Conservation (phyloP, 2,329 filamentous ascomycete genomes). For the Pezicula carpinea region DNA sequence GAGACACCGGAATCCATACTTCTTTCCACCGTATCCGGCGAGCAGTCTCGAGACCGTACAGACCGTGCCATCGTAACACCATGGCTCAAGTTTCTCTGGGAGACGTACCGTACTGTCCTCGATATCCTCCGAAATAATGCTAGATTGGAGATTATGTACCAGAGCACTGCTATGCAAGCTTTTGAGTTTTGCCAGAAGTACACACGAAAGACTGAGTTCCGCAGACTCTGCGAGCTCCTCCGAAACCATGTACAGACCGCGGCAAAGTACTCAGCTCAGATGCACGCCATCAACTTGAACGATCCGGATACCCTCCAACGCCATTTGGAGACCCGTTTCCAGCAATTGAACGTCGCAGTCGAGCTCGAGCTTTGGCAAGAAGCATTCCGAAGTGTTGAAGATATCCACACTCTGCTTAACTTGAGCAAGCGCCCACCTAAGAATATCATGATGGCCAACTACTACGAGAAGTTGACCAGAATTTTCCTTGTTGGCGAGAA, state of each 20-base stretch:
- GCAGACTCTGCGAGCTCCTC: constrained; percentile 93
- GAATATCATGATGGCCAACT: constrained; percentile 99
- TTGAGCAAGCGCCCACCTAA: constrained; percentile 97
- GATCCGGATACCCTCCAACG: constrained; percentile 96
- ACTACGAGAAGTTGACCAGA: constrained; percentile 97
- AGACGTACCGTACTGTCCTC: constrained; percentile 96
- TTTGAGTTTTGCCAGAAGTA: constrained; percentile 99
- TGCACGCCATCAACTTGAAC: constrained; percentile 98
- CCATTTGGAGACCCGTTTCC: constrained; percentile 95
- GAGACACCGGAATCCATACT: constrained; percentile 98
- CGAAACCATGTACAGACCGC: constrained; percentile 98
- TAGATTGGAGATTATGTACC: constrained; percentile 94
- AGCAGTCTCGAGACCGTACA: constrained; percentile 95
- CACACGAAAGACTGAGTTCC: constrained; percentile 98
- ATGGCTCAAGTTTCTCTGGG: constrained; percentile 99
- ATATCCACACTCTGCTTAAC: constrained; percentile 95
- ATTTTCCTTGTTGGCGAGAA: constrained; percentile 99
- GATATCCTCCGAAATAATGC: constrained; percentile 99
- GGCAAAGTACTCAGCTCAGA: constrained; percentile 97
- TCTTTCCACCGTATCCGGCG: constrained; percentile 93
- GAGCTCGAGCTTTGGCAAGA: constrained; percentile 99
- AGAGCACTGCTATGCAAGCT: constrained; percentile 94
- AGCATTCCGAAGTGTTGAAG: constrained; percentile 97
- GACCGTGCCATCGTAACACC: constrained; percentile 97
- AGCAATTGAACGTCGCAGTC: constrained; percentile 96